Evolutionary conservation across 1,139 yeast species (phyloP), one percentile per base, ranked within the genome.

Genomic region (Hemisphaericaspora subhashii): DNA sequence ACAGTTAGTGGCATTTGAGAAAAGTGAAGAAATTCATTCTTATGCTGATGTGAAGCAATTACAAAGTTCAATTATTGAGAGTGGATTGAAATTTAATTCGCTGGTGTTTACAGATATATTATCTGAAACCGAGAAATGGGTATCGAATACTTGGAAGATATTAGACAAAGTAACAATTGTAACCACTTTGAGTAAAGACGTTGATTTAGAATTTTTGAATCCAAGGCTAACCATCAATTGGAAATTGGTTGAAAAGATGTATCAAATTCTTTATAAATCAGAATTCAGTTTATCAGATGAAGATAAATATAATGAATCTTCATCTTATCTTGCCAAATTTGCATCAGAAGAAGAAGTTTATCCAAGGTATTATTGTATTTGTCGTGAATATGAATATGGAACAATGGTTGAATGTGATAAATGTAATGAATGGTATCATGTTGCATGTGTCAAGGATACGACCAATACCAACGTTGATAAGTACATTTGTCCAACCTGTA

Each of bases 371-470:
- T 86, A 82, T 54, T 87, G 96, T 56, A 61, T 83, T 37, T 87
- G 96, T 58, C 74, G 95, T 31, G 77, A 73, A 41, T 64, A 67
- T 16, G 95, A 86, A 52, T 72, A 71, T 41, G 92, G 89, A 1
- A 68, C 76, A 0, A 86, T 87, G 95, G 77, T 86, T 35, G 87
- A 82, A 50, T 88, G 96, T 62, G 94, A 84, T 46, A 59, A 58
- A 21, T 87, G 96, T 58, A 74, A 77, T 37, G 95, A 86, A 54
- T 85, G 94, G 94, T 87, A 79, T 55, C 95, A 87, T 55, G 75
- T 77, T 37, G 68, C 66, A 25, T 88, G 96, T 60, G 68, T 87
- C 30, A 73, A 73, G 64, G 42, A 41, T 2, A 51, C 52, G 4
- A 52, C 53, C 16, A 55, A 52, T 21, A 45, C 48, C 3, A 66